Evolutionary conservation across 2,329 filamentous ascomycete species (phyloP).

Genomic region (Tolypocladium ovalisporum): DNA sequence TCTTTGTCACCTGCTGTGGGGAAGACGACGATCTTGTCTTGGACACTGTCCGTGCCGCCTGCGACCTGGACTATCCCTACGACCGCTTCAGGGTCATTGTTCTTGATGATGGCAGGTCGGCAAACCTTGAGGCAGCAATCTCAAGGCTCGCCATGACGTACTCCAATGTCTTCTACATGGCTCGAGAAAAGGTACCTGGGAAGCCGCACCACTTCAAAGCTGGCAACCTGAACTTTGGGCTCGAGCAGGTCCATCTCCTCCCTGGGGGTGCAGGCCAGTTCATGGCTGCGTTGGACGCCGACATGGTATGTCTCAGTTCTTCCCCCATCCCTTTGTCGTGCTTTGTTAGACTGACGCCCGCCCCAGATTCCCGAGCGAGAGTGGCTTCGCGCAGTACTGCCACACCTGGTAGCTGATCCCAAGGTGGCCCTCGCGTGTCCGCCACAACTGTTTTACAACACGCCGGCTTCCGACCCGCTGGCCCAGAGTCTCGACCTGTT

Average conservation of each 20-base stretch:
- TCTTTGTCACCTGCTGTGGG: conserved; percentile 46
- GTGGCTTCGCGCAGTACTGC: conserved; percentile 49
- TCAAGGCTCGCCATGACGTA: conserved; percentile 25
- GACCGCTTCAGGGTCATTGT: conserved; percentile 43
- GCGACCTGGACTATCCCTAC: conserved; percentile 41
- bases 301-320: conserved; percentile 37
- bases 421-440: conserved; percentile 50
- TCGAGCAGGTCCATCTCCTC: conserved; percentile 37
- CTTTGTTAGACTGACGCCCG: background rate
- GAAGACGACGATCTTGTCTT: conserved; percentile 45
- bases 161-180: conserved; percentile 41
- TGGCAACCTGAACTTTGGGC: conserved; percentile 51
- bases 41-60: conserved; percentile 45
- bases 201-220: conserved; percentile 50
- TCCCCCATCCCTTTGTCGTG: background rate
- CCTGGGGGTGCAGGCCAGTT: conserved; percentile 45
- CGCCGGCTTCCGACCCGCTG: conserved; percentile 46
- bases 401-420: conserved; percentile 45
- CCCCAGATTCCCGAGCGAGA: conserved; percentile 46
- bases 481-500: conserved; percentile 48
- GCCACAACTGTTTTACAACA: conserved; percentile 53
- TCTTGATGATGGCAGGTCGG: conserved; percentile 42
- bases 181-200: conserved; percentile 36
- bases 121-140: conserved; percentile 28
- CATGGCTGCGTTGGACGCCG: conserved; percentile 54